Percentiles rank a stretch among this genome's conserved stretches.
Conservation (phyloP, 2,329 filamentous ascomycete genomes). For the Neurospora sp. region DNA sequence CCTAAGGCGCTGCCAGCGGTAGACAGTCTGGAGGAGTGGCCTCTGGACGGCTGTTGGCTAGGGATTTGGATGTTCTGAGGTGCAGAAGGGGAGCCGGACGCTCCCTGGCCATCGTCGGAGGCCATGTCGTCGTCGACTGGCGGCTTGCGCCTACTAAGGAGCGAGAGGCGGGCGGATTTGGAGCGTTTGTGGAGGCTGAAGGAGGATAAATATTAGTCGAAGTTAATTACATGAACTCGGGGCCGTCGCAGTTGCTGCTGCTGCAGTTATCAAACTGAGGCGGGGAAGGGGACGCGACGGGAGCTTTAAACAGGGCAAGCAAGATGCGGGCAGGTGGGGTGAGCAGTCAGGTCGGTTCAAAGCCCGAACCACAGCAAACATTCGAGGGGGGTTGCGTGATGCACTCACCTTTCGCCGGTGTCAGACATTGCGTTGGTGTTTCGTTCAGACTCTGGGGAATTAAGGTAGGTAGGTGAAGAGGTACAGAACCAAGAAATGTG, state of each 20-base stretch:
- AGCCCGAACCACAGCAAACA: background rate
- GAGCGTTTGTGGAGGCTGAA: slow-evolving; percentile 38
- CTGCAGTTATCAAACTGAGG: background rate
- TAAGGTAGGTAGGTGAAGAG: background rate
- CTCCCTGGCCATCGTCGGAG: slow-evolving; percentile 31
- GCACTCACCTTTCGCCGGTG: background rate
- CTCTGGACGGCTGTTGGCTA: slow-evolving; percentile 27
- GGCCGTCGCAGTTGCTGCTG: background rate
- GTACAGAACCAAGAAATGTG: background rate
- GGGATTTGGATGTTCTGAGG: slow-evolving; percentile 8
- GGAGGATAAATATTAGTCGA: slow-evolving; percentile 1
- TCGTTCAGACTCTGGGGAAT: background rate
- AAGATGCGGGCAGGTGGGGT: background rate
- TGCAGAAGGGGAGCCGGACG: slow-evolving; percentile 22
- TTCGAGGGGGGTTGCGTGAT: background rate
- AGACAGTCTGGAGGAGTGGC: slow-evolving; percentile 39
- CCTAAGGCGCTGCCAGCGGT: slow-evolving; percentile 30
- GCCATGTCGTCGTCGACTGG: slow-evolving; percentile 38
- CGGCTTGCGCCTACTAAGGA: slow-evolving; percentile 40
- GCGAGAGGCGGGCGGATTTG: slow-evolving; percentile 43
- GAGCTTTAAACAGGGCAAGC: background rate
- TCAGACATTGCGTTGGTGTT: background rate
- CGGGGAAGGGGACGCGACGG: background rate
- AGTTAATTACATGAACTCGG: background rate
- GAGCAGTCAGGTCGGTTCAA: background rate